Evolutionary conservation across 805 yeast genomes (phyloP).

Genomic region (Schizosaccharomyces lindneri): DNA sequence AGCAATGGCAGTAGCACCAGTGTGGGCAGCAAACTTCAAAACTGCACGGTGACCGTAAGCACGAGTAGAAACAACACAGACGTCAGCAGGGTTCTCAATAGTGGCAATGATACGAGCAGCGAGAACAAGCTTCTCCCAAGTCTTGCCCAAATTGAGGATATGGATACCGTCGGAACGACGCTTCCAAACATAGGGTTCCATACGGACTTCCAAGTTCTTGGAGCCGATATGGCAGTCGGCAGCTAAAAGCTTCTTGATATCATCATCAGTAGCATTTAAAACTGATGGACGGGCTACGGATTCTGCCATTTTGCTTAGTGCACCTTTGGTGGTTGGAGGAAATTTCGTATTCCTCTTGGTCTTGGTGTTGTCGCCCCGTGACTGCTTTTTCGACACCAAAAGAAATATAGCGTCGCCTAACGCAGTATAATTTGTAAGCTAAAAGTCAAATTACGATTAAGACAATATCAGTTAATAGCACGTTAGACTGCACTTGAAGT

Average conservation of each 20-base stretch:
- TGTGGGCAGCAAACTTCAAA: slow-evolving; percentile 96
- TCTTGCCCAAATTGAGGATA: slow-evolving; percentile 93
- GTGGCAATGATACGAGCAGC: slow-evolving; percentile 99
- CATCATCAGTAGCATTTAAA: slow-evolving; percentile 15
- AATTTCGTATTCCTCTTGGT: background rate
- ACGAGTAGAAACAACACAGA: slow-evolving; percentile 96
- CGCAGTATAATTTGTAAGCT: background rate
- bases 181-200: slow-evolving; percentile 80
- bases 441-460: background rate
- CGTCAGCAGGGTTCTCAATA: slow-evolving; percentile 93
- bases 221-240: slow-evolving; percentile 99
- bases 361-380: background rate
- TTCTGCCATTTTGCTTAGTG: slow-evolving; percentile 1
- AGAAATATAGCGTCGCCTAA: background rate
- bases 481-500: no score
- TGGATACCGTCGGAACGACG: slow-evolving; percentile 99
- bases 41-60: slow-evolving; percentile 99
- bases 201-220: slow-evolving; percentile 98
- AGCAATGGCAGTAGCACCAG: slow-evolving; percentile 99
- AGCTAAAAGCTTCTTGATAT: slow-evolving; percentile 96
- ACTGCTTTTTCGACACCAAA: background rate
- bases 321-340: background rate
- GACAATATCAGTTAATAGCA: no score
- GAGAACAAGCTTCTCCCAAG: slow-evolving; percentile 90
- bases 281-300: slow-evolving; percentile 1